Percentiles rank a stretch among this genome's conserved stretches.
These are phyloP conservation scores for Fusarium cicatricum DNA, from an alignment of 2,329 filamentous ascomycete species.

Conservation along the genomic window DNA sequence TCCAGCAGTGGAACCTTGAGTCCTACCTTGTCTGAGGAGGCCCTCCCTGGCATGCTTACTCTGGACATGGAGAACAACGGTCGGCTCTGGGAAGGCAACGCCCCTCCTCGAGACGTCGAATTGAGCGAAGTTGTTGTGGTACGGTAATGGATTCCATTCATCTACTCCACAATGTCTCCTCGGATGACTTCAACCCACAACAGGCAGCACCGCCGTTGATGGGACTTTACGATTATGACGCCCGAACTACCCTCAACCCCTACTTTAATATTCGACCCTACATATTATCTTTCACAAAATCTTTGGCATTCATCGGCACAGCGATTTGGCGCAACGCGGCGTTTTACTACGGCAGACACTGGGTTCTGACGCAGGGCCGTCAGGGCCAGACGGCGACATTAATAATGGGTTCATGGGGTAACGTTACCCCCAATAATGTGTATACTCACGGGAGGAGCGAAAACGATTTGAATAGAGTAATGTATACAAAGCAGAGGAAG, in stretches of 20 bases:
- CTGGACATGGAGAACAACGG: slow-evolving; percentile 50
- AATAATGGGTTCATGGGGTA: slow-evolving; percentile 40
- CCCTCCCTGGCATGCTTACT: slow-evolving; percentile 46
- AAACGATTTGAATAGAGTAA: slow-evolving; percentile 49
- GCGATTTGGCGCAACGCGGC: slow-evolving; percentile 50
- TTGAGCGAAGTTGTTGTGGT: slow-evolving; percentile 56
- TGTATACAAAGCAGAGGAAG: slow-evolving; percentile 49
- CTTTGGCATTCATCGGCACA: slow-evolving; percentile 54
- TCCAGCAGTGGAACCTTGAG: slow-evolving; percentile 60
- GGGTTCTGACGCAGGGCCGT: slow-evolving; percentile 42
- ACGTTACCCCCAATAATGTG: slow-evolving; percentile 40
- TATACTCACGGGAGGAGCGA: slow-evolving; percentile 40
- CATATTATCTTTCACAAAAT: slow-evolving; percentile 43
- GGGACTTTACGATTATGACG: slow-evolving; percentile 44
- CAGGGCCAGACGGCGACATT: slow-evolving; percentile 39
- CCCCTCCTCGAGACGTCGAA: slow-evolving; percentile 52
- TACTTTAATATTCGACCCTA: slow-evolving; percentile 46
- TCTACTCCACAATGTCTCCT: slow-evolving; percentile 5
- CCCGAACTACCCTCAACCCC: slow-evolving; percentile 23
- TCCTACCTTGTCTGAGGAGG: slow-evolving; percentile 57
- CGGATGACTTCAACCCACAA: slow-evolving; percentile 23
- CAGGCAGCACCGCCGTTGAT: slow-evolving; percentile 11
- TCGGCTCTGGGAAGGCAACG: slow-evolving; percentile 39
- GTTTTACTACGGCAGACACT: slow-evolving; percentile 40
- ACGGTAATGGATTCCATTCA: slow-evolving; percentile 42